phyloP scores from a whole-genome alignment of 2,329 filamentous ascomycete species.

The Diplodia corticola region DNA sequence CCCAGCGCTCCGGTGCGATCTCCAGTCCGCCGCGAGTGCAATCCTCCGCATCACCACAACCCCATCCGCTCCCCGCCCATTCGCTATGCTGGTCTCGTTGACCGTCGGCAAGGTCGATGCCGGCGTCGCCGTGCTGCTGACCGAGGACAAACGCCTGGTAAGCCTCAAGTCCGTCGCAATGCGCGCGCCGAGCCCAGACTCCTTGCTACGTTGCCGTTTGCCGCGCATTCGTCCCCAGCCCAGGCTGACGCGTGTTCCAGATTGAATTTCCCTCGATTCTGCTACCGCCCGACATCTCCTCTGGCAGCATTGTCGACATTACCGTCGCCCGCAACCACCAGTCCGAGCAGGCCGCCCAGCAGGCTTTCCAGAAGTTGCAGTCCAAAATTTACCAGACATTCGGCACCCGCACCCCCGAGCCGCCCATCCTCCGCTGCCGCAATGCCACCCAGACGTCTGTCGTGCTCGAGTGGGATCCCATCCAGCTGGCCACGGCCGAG shows the following conservation, averaged over 20 bases:
- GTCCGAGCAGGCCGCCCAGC: conserved; percentile 73
- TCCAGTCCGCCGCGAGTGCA: conserved; percentile 7
- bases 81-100: conserved; percentile 85
- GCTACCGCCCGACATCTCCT: conserved; percentile 90
- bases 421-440: conserved; percentile 82
- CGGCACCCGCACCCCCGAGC: conserved; percentile 72
- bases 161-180: conserved; percentile 38
- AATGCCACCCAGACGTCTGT: conserved; percentile 99
- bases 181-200: conserved; percentile 26
- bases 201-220: conserved; percentile 20
- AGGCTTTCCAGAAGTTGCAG: conserved; percentile 82
- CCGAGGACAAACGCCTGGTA: conserved; percentile 94
- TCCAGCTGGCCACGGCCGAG: conserved; percentile 88
- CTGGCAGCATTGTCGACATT: conserved; percentile 97
- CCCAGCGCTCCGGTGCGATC: neutral
- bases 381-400: conserved; percentile 84
- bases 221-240: neutral
- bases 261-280: conserved; percentile 99
- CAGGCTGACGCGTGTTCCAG: conserved; percentile 50
- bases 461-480: conserved; percentile 96
- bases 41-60: conserved; percentile 14
- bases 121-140: conserved; percentile 93
- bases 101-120: conserved; percentile 99
- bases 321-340: conserved; percentile 82
- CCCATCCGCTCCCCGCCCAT: neutral